Evolutionary conservation across 257 asterid genomes (phyloP).

Genomic region (Forsythia viridissima): DNA sequence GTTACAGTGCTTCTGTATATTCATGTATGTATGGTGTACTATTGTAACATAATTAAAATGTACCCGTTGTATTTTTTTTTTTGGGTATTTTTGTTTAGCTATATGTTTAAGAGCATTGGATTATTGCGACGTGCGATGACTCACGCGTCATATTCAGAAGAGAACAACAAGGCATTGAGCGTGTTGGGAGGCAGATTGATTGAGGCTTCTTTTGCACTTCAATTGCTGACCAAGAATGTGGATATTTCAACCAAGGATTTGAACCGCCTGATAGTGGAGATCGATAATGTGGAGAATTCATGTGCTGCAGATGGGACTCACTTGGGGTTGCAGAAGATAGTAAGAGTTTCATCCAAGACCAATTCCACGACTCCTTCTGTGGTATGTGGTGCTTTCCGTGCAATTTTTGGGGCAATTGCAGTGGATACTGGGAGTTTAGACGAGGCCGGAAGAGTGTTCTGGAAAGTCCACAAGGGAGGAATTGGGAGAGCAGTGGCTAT

Average conservation of each 20-base stretch:
- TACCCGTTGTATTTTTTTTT: not conserved
- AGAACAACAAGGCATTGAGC: conserved; percentile 77
- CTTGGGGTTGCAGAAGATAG: conserved; percentile 59
- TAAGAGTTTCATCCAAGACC: conserved; percentile 68
- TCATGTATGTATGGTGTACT: not conserved
- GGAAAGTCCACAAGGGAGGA: conserved; percentile 34
- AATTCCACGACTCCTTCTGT: conserved; percentile 58
- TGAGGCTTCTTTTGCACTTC: conserved; percentile 44
- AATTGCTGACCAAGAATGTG: conserved; percentile 37
- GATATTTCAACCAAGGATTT: conserved; percentile 62
- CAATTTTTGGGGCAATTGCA: conserved; percentile 72
- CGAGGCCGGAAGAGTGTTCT: conserved; percentile 42
- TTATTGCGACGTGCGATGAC: conserved; percentile 70
- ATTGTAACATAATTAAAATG: not conserved
- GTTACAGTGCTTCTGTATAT: not conserved
- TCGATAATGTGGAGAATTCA: conserved; percentile 51
- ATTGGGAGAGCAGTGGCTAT: conserved; percentile 30
- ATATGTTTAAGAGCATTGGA: conserved; percentile 53
- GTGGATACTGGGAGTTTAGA: conserved; percentile 60
- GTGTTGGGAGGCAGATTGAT: conserved; percentile 57
- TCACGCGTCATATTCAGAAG: conserved; percentile 75
- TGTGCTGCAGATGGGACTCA: conserved; percentile 56
- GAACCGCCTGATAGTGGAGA: conserved; percentile 39
- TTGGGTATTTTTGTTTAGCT: conserved; percentile 46
- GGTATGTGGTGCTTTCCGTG: conserved; percentile 79